Base-by-base conservation (phyloP, 805 yeast genomes). In the Starmerella potacharoeniae region DNA sequence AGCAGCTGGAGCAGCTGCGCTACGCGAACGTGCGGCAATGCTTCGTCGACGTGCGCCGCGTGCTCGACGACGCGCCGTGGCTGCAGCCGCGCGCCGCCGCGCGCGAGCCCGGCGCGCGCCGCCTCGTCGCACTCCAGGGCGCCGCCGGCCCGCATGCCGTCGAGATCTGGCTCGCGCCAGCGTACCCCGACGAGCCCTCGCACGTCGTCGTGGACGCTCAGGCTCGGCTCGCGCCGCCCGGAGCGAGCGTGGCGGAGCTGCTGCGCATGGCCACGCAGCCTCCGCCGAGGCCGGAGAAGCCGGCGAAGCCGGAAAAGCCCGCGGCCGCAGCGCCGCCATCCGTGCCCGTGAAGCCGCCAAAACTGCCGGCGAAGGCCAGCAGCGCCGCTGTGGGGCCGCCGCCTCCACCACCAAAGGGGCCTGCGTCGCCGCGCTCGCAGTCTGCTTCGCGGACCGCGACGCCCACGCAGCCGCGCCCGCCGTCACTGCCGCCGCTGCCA, bases 21-120 rank as follows among this genome's bases (percentile, higher is more conserved):
- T 87, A 88, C 64, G 53, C 62, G 1, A 74, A 84, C 60, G 75
- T 82, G n/a, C 76, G 79, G 53, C 61, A 76, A 2, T 71, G 79
- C 0, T 87, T 84, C 64, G 77, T 79, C 45, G 95, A 90, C 64
- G 68, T 80, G 0, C 77, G 80, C 10, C 71, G 76, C 44, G 72
- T 78, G 10, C 72, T 84, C n/a, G 75, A 73, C 56, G 67, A 72
- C 4, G 77, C 74, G 60, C 73, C 78, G 0, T 69, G 79, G 1
- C 73, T 89, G 52, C 74, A 77, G 58, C 84, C 93, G 16, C 73
- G 88, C 56, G 89, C 97, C 0, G 77, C 81, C 51, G 79, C 80
- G 1, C 77, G 74, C 62, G 77, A 84, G 1, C 69, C 1, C 66
- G 65, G 11, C 72, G 84, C 1, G 73, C 6, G n/a, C 14, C 51